phyloP scores from a whole-genome alignment of 2,329 filamentous ascomycete species.

The Claviceps digitariae region DNA sequence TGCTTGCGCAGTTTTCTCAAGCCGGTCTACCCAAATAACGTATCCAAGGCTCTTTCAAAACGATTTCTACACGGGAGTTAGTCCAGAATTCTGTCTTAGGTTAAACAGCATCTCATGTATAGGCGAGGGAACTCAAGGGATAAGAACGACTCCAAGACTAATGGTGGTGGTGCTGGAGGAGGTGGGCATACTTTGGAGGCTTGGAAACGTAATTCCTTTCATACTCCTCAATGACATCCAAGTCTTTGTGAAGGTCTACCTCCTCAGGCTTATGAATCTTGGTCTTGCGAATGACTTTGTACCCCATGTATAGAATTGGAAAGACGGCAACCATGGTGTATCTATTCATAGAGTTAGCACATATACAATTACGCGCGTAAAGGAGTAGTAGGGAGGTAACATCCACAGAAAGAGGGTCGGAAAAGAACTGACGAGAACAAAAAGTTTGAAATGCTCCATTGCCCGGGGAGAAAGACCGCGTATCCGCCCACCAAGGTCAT shows the following conservation, averaged over 20 bases:
- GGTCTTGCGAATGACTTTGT: constrained; percentile 57
- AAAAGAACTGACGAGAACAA: constrained; percentile 54
- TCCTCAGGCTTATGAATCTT: constrained; percentile 41
- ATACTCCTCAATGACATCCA: constrained; percentile 57
- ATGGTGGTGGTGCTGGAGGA: no score
- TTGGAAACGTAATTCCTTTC: constrained; percentile 42
- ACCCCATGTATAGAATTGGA: constrained; percentile 53
- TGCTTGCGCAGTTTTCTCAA: neutral
- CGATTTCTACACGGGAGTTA: constrained; percentile 4
- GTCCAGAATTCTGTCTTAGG: no score
- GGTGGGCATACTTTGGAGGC: constrained; percentile 36
- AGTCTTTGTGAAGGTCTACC: constrained; percentile 47
- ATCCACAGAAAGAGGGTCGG: neutral
- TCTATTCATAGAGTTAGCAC: constrained; percentile 12
- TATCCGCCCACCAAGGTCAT: constrained; percentile 70
- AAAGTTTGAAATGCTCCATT: constrained; percentile 58
- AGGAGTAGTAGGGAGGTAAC: no score
- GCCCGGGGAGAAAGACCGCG: constrained; percentile 51
- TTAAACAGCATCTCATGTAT: no score
- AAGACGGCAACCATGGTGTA: constrained; percentile 65
- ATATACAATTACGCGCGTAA: neutral
- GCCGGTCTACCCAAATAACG: constrained; percentile 7
- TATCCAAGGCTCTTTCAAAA: constrained; percentile 11
- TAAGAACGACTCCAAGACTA: no score
- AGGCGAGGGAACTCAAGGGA: no score